Base-by-base conservation (phyloP, 2,329 filamentous ascomycete species). In the Arthrinium puccinioides region DNA sequence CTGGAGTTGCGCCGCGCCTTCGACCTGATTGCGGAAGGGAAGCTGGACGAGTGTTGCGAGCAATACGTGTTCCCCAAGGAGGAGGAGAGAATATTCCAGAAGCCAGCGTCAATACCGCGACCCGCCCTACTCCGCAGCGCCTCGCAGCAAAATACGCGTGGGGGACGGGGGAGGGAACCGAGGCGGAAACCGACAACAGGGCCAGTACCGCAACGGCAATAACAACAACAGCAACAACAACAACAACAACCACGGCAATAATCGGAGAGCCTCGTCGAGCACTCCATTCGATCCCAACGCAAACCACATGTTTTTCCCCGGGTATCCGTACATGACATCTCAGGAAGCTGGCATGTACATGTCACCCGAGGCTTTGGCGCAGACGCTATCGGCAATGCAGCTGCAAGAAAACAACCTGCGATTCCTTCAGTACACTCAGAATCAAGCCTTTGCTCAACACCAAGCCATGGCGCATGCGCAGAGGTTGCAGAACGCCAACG, bases 1-100 rank as follows among this genome's bases (percentile, higher is more conserved):
- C 62, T 87, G 47, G 92, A 98, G 62, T 69, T 98, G 34, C 79
- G 92, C 43, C 76, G 88, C 47, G 92, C 92, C 1, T 97, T 95
- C 56, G 84, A 88, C 40, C 63, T 87, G 38, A 76, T 96, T 14
- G 79, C 84, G 2, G 75, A 84, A 36, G 85, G 79, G 16, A 87
- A 92, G 50, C 70, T 98, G 30, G 76, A 80, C 5, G 81, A 87
- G 51, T 89, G 84, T 56, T 96, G 89, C 59, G 86, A 94, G 56
- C 78, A 90, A 56, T 98, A 82, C 53, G 79, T 85, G 40, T 96
- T 84, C 51, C 92, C 92, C 4, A 84, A 86, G 38, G 86, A 94
- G 56, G 88, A 94, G 52, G 75, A 79, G 53, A 66, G 65, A 41
- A 66, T 74, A 28, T 80, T 70, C 52, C 72, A 76, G 44, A 72